A percentile compares a stretch with the other conserved stretches of the same genome.
Conservation (phyloP, 768 basidiomycete species). For the Chiua virens region DNA sequence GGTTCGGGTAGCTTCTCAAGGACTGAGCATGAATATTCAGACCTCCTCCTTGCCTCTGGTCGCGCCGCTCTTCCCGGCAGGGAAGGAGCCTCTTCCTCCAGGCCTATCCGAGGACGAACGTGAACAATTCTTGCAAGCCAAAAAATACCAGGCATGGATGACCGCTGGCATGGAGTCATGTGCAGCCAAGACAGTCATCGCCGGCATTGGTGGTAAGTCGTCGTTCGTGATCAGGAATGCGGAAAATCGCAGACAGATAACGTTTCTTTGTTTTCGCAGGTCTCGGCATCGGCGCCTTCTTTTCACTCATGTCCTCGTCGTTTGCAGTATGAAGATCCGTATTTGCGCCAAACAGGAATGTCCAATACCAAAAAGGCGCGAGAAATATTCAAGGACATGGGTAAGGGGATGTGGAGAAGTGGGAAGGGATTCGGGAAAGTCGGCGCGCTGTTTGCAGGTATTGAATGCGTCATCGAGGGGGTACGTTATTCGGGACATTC, state of each 20-base stretch:
- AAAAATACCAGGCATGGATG: slow-evolving; percentile 78
- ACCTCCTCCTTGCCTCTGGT: slow-evolving; percentile 35
- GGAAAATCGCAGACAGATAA: slow-evolving; percentile 1
- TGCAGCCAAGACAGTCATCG: slow-evolving; percentile 74
- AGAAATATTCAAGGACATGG: slow-evolving; percentile 92
- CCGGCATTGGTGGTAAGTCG: slow-evolving; percentile 77
- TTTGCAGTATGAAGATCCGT: slow-evolving; percentile 95
- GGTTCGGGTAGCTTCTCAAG: neutral
- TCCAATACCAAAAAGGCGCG: slow-evolving; percentile 75
- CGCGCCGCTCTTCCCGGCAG: slow-evolving; percentile 79
- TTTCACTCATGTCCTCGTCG: slow-evolving; percentile 93
- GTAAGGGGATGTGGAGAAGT: slow-evolving; percentile 83
- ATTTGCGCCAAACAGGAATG: slow-evolving; percentile 62
- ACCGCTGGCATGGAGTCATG: slow-evolving; percentile 81
- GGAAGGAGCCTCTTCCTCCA: slow-evolving; percentile 84
- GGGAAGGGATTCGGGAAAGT: slow-evolving; percentile 95
- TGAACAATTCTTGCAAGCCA: slow-evolving; percentile 58
- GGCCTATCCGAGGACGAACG: slow-evolving; percentile 83
- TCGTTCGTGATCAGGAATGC: neutral
- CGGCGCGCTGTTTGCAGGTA: slow-evolving; percentile 90
- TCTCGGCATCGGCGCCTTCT: slow-evolving; percentile 90
- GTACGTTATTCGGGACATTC: slow-evolving; percentile 48
- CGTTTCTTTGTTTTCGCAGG: slow-evolving; percentile 45
- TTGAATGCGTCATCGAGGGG: slow-evolving; percentile 93
- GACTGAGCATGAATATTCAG: slow-evolving; percentile 16